A percentile compares a stretch with the other conserved stretches of the same genome.
phyloP scores from a whole-genome alignment of 148 eudicot genomes.

The Silene latifolia region DNA sequence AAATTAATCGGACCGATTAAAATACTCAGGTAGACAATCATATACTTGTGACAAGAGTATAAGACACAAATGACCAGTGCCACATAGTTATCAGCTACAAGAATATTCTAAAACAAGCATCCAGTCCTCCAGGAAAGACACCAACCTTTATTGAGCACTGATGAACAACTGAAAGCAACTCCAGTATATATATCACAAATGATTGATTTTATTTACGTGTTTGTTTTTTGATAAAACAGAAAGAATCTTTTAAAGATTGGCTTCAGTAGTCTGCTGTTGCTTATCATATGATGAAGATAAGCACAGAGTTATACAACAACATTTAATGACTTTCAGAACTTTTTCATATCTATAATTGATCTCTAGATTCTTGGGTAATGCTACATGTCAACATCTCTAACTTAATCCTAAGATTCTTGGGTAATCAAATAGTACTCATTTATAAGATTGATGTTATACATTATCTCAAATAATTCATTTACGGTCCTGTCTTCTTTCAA shows the following conservation, averaged over 20 bases:
- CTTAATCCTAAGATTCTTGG: neutral
- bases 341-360: neutral
- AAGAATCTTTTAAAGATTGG: neutral
- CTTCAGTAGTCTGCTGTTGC: neutral
- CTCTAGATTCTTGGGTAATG: slow-evolving; percentile 11
- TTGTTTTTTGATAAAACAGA: neutral
- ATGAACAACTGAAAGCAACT: neutral
- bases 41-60: neutral
- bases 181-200: no score
- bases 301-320: slow-evolving; percentile 7
- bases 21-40: no score
- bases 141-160: neutral
- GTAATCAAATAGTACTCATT: no score
- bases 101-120: slow-evolving; percentile 4
- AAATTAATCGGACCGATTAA: no score
- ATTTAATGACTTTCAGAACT: neutral
- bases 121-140: slow-evolving; percentile 7
- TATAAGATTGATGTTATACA: no score
- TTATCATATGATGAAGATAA: slow-evolving; percentile 23
- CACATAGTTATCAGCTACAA: neutral
- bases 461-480: no score
- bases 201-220: no score
- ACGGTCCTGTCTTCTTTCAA: no score
- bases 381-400: slow-evolving; percentile 15
- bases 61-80: neutral